Percentiles rank a stretch among this genome's conserved stretches.
Conservation (phyloP, 2,329 filamentous ascomycete species). For the Curvularia lunata region DNA sequence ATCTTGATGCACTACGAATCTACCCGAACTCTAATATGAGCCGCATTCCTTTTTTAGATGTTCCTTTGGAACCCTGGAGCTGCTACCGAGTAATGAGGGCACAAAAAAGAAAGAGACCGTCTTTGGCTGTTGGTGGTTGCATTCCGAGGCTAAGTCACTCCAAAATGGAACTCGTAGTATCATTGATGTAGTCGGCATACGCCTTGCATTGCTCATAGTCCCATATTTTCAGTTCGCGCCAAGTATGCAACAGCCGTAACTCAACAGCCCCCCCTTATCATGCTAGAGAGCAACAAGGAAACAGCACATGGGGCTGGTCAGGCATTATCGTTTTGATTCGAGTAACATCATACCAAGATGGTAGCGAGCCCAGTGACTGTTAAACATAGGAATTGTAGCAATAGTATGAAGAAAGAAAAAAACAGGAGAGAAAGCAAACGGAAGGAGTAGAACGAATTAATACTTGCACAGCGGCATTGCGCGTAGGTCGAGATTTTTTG, state of each 20-base stretch:
- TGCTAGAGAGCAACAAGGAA: neutral
- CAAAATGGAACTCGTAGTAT: neutral
- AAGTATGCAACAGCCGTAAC: slow-evolving; percentile 1
- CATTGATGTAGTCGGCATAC: neutral
- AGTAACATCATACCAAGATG: slow-evolving; percentile 3
- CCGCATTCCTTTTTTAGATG: neutral
- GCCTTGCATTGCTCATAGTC: slow-evolving; percentile 7
- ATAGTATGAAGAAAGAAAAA: neutral
- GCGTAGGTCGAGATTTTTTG: neutral
- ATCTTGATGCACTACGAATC: neutral
- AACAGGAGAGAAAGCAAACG: neutral
- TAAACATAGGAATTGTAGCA: slow-evolving; percentile 7
- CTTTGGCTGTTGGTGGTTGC: neutral
- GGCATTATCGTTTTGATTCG: neutral
- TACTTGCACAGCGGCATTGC: slow-evolving; percentile 1
- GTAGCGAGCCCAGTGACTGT: neutral
- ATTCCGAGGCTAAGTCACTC: neutral
- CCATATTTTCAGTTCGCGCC: slow-evolving; percentile 2
- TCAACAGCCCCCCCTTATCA: neutral
- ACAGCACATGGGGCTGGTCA: neutral
- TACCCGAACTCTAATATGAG: neutral
- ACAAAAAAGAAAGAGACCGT: neutral
- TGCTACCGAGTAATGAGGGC: neutral
- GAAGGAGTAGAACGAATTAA: neutral
- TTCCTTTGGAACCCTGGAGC: neutral